Conservation (phyloP, 805 yeast genomes). For the Sugiyamaella smithiae region DNA sequence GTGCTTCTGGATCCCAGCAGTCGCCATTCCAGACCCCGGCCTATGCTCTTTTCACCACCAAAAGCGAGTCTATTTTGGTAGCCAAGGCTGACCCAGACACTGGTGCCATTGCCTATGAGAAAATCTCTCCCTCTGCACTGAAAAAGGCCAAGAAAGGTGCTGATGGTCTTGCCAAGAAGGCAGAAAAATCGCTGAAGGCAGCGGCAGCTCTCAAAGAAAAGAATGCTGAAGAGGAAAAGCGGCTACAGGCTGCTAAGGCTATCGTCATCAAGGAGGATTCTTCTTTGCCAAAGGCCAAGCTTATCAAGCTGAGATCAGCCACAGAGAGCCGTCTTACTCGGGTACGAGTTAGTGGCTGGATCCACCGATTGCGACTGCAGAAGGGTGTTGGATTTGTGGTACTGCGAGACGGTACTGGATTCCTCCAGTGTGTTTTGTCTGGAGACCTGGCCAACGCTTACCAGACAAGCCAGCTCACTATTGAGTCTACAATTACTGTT, state of each 20-base stretch:
- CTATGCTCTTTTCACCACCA: slow-evolving; percentile 61
- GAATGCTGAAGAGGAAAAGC: slow-evolving; percentile 69
- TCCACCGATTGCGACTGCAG: slow-evolving; percentile 89
- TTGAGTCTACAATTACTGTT: slow-evolving; percentile 79
- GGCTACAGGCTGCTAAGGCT: slow-evolving; percentile 73
- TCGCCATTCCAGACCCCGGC: slow-evolving; percentile 82
- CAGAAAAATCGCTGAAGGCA: slow-evolving; percentile 58
- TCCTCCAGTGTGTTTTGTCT: slow-evolving; percentile 75
- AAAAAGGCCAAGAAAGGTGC: slow-evolving; percentile 97
- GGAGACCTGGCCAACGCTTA: slow-evolving; percentile 93
- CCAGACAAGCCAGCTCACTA: slow-evolving; percentile 77
- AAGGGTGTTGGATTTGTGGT: slow-evolving; percentile 90
- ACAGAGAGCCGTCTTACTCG: slow-evolving; percentile 61
- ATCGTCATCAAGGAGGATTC: slow-evolving; percentile 72
- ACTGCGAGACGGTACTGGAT: slow-evolving; percentile 94
- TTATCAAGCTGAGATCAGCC: slow-evolving; percentile 60
- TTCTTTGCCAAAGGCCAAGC: slow-evolving; percentile 65
- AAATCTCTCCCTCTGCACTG: slow-evolving; percentile 84
- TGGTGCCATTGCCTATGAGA: slow-evolving; percentile 45
- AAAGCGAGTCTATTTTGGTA: slow-evolving; percentile 46
- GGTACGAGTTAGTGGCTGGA: slow-evolving; percentile 87
- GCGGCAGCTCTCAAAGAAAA: slow-evolving; percentile 52
- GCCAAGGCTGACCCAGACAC: slow-evolving; percentile 58
- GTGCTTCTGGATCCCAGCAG: slow-evolving; percentile 60
- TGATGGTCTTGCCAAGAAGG: slow-evolving; percentile 82